Conservation (phyloP, 768 basidiomycete genomes). For the Amyloporia xantha region DNA sequence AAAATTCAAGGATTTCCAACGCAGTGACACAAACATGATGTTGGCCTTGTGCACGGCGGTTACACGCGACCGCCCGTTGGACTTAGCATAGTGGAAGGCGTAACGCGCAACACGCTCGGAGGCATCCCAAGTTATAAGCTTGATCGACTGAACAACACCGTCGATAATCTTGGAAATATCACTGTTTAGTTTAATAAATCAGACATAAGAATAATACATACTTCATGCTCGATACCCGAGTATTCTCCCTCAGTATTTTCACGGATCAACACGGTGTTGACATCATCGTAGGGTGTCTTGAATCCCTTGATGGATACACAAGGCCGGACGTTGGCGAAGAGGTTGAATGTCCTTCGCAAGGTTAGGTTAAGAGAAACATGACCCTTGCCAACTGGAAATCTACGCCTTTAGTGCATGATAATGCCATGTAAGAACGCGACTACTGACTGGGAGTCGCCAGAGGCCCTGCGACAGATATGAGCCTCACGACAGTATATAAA, state of each 20-base stretch:
- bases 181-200: conserved; percentile 2
- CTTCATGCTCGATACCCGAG: conserved; percentile 99
- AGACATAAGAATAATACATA: conserved; percentile 24
- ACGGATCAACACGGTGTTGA: conserved; percentile 96
- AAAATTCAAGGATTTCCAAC: too few species aligned
- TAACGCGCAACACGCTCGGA: conserved; percentile 98
- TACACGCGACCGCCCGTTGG: conserved; percentile 81
- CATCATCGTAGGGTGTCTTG: conserved; percentile 98
- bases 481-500: conserved; percentile 5
- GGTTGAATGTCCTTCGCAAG: conserved; percentile 92
- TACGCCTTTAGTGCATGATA: conserved; percentile 1
- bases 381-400: conserved; percentile 82
- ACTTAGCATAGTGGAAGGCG: conserved; percentile 95
- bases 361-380: conserved; percentile 98
- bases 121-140: conserved; percentile 98
- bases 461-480: conserved; percentile 51
- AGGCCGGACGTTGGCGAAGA: conserved; percentile 98
- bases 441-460: conserved; percentile 92
- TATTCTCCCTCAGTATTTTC: conserved; percentile 99
- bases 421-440: neutral
- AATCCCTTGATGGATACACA: conserved; percentile 94
- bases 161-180: conserved; percentile 71
- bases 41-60: conserved; percentile 99
- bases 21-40: conserved; percentile 78
- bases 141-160: conserved; percentile 99